phyloP scores from a whole-genome alignment of 2,329 filamentous ascomycete genomes.

The Bipolaris cookei region DNA sequence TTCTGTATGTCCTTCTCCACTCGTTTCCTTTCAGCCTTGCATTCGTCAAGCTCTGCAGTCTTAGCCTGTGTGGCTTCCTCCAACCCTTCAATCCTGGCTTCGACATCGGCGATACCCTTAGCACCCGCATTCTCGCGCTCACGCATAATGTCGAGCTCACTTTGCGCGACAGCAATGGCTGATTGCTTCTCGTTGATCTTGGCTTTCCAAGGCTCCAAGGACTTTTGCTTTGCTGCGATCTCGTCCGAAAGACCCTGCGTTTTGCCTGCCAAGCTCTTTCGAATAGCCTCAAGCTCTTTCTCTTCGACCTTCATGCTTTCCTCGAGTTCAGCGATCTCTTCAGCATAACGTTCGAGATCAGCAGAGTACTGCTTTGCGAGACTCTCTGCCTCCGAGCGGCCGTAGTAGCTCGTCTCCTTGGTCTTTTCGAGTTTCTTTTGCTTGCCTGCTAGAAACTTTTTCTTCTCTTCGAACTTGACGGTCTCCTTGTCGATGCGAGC shows the following conservation, averaged over 20 bases:
- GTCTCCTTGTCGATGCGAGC: constrained; percentile 94
- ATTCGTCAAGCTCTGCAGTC: constrained; percentile 74
- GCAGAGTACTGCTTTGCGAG: constrained; percentile 77
- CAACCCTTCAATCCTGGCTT: constrained; percentile 77
- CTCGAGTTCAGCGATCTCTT: constrained; percentile 79
- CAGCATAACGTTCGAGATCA: constrained; percentile 77
- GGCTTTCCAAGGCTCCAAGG: constrained; percentile 92
- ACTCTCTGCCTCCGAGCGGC: constrained; percentile 74
- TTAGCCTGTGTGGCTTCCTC: constrained; percentile 75
- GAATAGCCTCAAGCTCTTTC: constrained; percentile 78
- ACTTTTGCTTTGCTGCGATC: constrained; percentile 90
- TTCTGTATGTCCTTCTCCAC: constrained; percentile 77
- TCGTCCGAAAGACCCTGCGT: constrained; percentile 93
- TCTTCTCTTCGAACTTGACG: constrained; percentile 97
- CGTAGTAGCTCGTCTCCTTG: constrained; percentile 76
- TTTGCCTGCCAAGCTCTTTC: constrained; percentile 90
- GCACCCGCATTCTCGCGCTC: constrained; percentile 90
- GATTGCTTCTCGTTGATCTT: constrained; percentile 98
- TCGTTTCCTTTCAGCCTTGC: constrained; percentile 72
- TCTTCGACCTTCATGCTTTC: constrained; percentile 79
- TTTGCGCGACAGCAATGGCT: constrained; percentile 90
- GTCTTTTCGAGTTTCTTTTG: constrained; percentile 94
- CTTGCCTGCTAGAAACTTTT: constrained; percentile 89
- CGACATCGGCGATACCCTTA: constrained; percentile 80
- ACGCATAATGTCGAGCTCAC: constrained; percentile 87